Conservation (phyloP, 2,329 filamentous ascomycete genomes). For the Fusarium setosum region DNA sequence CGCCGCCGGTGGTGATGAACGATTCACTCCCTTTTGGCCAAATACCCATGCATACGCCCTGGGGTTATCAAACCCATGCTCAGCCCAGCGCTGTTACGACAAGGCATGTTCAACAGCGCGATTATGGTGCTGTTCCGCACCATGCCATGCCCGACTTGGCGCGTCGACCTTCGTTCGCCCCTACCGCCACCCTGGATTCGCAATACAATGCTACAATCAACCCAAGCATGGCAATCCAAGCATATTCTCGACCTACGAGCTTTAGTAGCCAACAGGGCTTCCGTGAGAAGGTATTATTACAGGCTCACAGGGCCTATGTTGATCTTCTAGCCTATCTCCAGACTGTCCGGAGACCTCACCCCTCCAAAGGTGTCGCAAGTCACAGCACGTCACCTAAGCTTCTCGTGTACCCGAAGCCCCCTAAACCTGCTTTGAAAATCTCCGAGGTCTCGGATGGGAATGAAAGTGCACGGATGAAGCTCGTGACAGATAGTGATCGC, state of each 20-base stretch:
- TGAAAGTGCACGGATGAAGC: constrained; percentile 6
- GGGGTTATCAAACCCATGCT: constrained; percentile 28
- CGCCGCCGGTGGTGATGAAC: constrained; percentile 47
- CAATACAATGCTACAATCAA: constrained; percentile 14
- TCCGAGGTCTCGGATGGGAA: constrained; percentile 13
- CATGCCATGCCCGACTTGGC: constrained; percentile 19
- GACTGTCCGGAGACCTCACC: constrained; percentile 63
- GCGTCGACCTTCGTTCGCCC: constrained; percentile 21
- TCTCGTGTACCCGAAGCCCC: constrained; percentile 66
- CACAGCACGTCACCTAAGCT: constrained; percentile 58
- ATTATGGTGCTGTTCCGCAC: constrained; percentile 18
- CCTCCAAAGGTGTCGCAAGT: constrained; percentile 51
- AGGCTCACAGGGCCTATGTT: constrained; percentile 79
- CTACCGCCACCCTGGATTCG: constrained; percentile 10
- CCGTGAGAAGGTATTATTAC: constrained; percentile 74
- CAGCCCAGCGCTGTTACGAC: constrained; percentile 10
- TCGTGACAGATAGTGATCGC: constrained; percentile 12
- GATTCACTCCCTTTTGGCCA: constrained; percentile 48
- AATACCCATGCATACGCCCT: constrained; percentile 38
- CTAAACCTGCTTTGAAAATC: constrained; percentile 46
- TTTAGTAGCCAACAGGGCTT: constrained; percentile 55
- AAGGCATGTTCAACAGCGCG: constrained; percentile 25
- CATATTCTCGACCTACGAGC: constrained; percentile 17
- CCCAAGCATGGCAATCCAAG: constrained; percentile 8
- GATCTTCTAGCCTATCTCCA: constrained; percentile 76